These are phyloP conservation scores for Ophiostoma novo-ulmi DNA, from an alignment of 2,329 filamentous ascomycete species.

Conservation along the genomic window DNA sequence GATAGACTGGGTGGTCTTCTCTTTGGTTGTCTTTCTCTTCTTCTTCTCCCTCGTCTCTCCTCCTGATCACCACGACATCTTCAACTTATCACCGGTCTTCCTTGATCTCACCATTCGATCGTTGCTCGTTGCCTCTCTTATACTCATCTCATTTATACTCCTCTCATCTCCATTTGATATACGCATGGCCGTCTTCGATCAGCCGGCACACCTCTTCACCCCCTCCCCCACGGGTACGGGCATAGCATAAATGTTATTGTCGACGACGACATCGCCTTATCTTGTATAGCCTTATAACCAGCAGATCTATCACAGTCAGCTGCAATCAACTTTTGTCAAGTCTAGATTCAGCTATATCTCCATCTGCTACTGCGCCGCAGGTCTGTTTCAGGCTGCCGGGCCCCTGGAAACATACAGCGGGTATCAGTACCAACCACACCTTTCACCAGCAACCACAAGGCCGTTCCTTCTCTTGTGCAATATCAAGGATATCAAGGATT, in stretches of 20 bases:
- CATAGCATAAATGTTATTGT: slow-evolving; percentile 1
- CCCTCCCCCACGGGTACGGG: not conserved
- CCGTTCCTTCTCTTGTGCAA: not conserved
- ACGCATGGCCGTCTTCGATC: not conserved
- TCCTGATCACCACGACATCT: not conserved
- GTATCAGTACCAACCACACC: not conserved
- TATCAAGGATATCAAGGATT: no score
- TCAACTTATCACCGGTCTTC: not conserved
- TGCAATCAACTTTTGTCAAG: not conserved
- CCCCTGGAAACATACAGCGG: slow-evolving; percentile 1
- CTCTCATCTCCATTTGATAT: not conserved
- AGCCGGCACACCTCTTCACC: not conserved
- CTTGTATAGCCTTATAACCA: not conserved
- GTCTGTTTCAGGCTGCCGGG: not conserved
- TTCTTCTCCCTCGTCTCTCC: not conserved
- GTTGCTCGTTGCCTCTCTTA: not conserved
- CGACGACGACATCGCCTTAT: not conserved
- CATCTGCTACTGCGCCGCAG: slow-evolving; percentile 12
- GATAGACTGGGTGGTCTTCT: not conserved
- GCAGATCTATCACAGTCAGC: not conserved
- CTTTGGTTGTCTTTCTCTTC: not conserved
- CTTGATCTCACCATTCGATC: not conserved
- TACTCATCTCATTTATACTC: not conserved
- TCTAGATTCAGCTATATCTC: slow-evolving; percentile 3
- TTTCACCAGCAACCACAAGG: not conserved